phyloP scores from a whole-genome alignment of 768 basidiomycete species.

The Boletus insuetus region DNA sequence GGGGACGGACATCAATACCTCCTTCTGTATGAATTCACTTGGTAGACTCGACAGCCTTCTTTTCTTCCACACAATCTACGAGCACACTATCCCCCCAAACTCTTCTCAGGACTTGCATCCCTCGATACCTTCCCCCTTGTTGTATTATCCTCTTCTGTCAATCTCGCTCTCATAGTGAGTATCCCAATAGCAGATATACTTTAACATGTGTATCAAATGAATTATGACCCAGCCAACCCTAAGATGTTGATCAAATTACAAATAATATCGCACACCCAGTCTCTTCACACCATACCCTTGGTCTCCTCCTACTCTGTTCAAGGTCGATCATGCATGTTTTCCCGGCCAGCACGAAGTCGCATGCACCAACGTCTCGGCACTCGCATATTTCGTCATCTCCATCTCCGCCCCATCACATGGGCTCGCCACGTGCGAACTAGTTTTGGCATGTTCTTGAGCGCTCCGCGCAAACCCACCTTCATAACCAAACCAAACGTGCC shows the following conservation, averaged over 20 bases:
- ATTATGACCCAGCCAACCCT: background rate
- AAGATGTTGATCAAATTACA: background rate
- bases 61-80: too few species aligned
- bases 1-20: too few species aligned
- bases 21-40: too few species aligned
- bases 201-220: too few species aligned
- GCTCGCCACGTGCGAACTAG: background rate
- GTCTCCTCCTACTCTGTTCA: background rate
- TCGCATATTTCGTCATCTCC: background rate
- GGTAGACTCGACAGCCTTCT: too few species aligned
- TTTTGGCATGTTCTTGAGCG: background rate
- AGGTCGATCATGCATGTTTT: background rate
- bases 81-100: too few species aligned
- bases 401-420: background rate
- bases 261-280: background rate
- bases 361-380: constrained; percentile 3
- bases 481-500: constrained; percentile 56
- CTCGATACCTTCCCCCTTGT: background rate
- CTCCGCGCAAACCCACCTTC: constrained; percentile 45
- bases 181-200: background rate
- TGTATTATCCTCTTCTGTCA: background rate
- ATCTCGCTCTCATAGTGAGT: too few species aligned
- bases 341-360: constrained; percentile 3
- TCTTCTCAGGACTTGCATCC: too few species aligned
- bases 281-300: background rate